These are phyloP conservation scores for Colletotrichum orchidophilum DNA, from an alignment of 2,329 filamentous ascomycete species.

Conservation along the genomic window DNA sequence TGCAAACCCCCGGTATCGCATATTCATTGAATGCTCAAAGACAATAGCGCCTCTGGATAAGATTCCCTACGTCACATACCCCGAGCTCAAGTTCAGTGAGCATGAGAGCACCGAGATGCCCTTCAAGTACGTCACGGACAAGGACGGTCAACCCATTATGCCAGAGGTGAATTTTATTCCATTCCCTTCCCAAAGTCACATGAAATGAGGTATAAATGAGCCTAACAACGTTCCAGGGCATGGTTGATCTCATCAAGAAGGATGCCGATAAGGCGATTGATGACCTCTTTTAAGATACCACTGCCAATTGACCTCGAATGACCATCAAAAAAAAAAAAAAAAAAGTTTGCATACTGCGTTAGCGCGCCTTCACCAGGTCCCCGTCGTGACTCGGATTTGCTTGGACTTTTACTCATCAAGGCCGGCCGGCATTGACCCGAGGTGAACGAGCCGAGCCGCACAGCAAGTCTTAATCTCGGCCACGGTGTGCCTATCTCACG, in stretches of 20 bases:
- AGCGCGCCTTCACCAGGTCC: neutral
- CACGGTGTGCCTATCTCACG: neutral
- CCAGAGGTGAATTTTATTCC: slow-evolving; percentile 71
- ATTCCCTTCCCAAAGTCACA: neutral
- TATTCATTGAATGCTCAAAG: slow-evolving; percentile 5
- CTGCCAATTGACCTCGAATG: slow-evolving; percentile 18
- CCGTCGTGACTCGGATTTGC: neutral
- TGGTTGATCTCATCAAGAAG: slow-evolving; percentile 92
- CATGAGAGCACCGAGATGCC: slow-evolving; percentile 98
- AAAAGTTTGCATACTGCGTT: neutral
- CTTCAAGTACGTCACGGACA: slow-evolving; percentile 88
- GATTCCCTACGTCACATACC: slow-evolving; percentile 86
- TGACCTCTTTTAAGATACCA: slow-evolving; percentile 73
- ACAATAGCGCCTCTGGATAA: slow-evolving; percentile 76
- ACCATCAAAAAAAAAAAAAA: neutral
- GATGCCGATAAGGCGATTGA: slow-evolving; percentile 93
- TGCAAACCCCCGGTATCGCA: slow-evolving; percentile 18
- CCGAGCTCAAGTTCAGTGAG: slow-evolving; percentile 88
- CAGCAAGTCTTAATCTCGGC: too few species aligned
- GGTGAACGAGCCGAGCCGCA: too few species aligned
- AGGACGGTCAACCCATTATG: slow-evolving; percentile 85
- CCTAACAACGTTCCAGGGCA: slow-evolving; percentile 69
- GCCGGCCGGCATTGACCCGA: neutral
- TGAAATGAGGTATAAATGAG: too few species aligned
- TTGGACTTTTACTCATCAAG: neutral